These are phyloP conservation scores for Psilocybe cyanescens DNA, from an alignment of 768 basidiomycete species.

Conservation along the genomic window DNA sequence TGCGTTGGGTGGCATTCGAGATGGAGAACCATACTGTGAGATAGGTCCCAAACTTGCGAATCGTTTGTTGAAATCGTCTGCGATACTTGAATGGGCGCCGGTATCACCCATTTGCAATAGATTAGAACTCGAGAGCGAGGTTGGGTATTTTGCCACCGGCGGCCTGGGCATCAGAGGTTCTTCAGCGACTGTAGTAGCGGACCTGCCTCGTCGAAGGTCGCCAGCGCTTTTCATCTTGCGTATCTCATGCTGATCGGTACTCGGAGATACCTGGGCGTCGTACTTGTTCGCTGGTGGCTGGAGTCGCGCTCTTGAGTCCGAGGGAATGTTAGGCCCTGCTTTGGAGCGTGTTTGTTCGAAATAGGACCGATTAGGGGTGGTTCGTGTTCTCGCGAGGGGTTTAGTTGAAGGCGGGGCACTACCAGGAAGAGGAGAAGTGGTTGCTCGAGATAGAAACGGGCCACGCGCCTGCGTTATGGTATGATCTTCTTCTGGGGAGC, in stretches of 20 bases:
- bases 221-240: conserved; percentile 90
- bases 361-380: conserved; percentile 69
- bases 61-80: conserved; percentile 48
- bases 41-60: conserved; percentile 76
- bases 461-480: conserved; percentile 72
- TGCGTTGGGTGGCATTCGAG: conserved; percentile 39
- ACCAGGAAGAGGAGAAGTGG: conserved; percentile 49
- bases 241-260: conserved; percentile 56
- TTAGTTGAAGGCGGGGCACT: conserved; percentile 26
- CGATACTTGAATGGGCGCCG: conserved; percentile 25
- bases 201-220: conserved; percentile 62
- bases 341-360: conserved; percentile 47
- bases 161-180: conserved; percentile 32
- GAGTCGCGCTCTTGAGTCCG: conserved; percentile 17
- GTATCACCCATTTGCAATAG: conserved; percentile 42
- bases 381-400: conserved; percentile 70
- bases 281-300: conserved; percentile 26
- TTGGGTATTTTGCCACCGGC: conserved; percentile 52
- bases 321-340: conserved; percentile 29
- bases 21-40: conserved; percentile 37
- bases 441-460: conserved; percentile 54
- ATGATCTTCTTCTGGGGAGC: conserved; percentile 64
- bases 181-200: conserved; percentile 30
- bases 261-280: conserved; percentile 27
- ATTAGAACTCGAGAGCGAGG: conserved; percentile 75